Conservation (phyloP, 805 yeast species). For the Candida ipomoeae region DNA sequence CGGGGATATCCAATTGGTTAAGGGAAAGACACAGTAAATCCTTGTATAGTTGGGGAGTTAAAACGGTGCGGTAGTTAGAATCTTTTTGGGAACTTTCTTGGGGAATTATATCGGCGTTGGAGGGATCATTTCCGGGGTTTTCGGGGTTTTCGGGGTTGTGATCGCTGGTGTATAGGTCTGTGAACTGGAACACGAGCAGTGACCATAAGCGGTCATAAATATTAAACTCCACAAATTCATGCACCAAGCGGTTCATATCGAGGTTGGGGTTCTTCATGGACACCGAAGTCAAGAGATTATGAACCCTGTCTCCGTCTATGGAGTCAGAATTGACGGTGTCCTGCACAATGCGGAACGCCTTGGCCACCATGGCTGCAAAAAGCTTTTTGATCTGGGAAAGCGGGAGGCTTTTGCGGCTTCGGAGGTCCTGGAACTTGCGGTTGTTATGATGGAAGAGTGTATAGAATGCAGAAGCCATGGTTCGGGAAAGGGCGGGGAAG, state of each 20-base stretch:
- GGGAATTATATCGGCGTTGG: neutral
- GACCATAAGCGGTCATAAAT: conserved; percentile 67
- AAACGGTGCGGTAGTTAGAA: conserved; percentile 1
- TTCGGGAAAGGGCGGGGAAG: conserved; percentile 37
- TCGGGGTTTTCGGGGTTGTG: neutral
- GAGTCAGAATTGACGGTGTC: conserved; percentile 33
- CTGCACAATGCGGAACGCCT: conserved; percentile 35
- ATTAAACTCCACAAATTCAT: conserved; percentile 67
- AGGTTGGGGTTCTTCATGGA: conserved; percentile 32
- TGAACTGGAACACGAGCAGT: conserved; percentile 34
- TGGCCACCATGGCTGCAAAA: conserved; percentile 31
- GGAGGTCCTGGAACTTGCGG: conserved; percentile 26
- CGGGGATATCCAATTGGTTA: conserved; percentile 48
- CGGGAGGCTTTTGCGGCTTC: conserved; percentile 25
- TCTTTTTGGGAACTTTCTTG: neutral
- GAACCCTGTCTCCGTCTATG: conserved; percentile 33
- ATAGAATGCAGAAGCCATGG: conserved; percentile 37
- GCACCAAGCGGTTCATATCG: conserved; percentile 52
- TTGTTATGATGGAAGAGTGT: conserved; percentile 41
- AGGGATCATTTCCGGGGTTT: neutral
- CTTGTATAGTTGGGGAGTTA: conserved; percentile 31
- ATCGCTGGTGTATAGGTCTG: conserved; percentile 9
- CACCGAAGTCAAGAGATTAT: conserved; percentile 28
- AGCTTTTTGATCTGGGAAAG: conserved; percentile 25
- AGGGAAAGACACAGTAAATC: conserved; percentile 40